Evolutionary conservation across 1,284 basidiomycete species (phyloP).

Genomic region (Trichosporon asahii): DNA sequence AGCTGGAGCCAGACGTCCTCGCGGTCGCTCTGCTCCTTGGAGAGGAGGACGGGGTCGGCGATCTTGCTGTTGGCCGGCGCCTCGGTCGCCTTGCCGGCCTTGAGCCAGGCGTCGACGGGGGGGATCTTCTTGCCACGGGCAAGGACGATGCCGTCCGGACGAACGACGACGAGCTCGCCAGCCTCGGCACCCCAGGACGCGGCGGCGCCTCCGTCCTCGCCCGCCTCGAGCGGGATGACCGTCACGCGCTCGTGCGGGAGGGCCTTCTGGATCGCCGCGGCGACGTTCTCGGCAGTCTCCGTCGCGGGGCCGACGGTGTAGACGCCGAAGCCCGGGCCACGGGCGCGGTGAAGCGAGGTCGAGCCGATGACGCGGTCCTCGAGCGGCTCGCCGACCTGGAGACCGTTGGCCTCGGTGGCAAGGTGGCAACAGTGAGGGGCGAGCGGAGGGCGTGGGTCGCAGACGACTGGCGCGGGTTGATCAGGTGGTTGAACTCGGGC

Average conservation of each 20-base stretch:
- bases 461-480: conserved; percentile 26
- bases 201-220: conserved; percentile 15
- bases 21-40: conserved; percentile 16
- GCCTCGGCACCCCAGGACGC: conserved; percentile 11
- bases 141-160: conserved; percentile 24
- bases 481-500: conserved; percentile 26
- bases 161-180: conserved; percentile 22
- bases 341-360: conserved; percentile 13
- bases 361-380: conserved; percentile 22
- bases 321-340: conserved; percentile 22
- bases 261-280: conserved; percentile 5
- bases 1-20: conserved; percentile 23
- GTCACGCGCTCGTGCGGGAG: conserved; percentile 18
- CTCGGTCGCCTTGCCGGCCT: not conserved
- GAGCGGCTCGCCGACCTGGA: conserved; percentile 21
- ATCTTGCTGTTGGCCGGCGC: not conserved
- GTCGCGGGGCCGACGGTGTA: conserved; percentile 13
- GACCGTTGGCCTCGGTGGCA: not conserved
- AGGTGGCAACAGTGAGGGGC: conserved; percentile 16
- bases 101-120: conserved; percentile 11
- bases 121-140: conserved; percentile 12
- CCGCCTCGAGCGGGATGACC: conserved; percentile 12
- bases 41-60: conserved; percentile 19
- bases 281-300: conserved; percentile 8
- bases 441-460: conserved; percentile 24